A percentile compares a stretch with the other conserved stretches of the same genome.
Conservation (phyloP, 2,329 filamentous ascomycete species). For the Phoma sp. region DNA sequence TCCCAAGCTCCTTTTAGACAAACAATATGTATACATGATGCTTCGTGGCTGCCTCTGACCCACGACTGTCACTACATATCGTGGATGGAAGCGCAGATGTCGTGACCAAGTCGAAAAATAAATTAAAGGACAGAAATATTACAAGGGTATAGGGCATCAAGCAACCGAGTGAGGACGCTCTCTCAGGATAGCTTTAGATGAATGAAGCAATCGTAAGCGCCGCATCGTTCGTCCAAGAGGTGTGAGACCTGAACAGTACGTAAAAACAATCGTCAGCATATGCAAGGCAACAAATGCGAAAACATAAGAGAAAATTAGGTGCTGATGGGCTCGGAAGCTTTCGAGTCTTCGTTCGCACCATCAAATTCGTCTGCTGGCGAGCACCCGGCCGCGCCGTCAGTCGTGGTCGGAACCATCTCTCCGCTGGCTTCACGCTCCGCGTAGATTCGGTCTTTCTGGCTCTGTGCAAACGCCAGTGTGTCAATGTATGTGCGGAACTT, state of each 20-base stretch:
- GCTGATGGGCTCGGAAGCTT: constrained; percentile 34
- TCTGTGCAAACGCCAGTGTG: constrained; percentile 73
- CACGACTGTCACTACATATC: not conserved
- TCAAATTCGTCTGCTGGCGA: constrained; percentile 33
- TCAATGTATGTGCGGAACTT: constrained; percentile 98
- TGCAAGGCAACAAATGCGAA: constrained; percentile 20
- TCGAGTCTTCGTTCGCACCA: constrained; percentile 41
- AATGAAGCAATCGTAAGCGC: constrained; percentile 45
- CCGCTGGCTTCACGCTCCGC: constrained; percentile 43
- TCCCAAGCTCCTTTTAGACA: not conserved
- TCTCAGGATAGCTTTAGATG: constrained; percentile 35
- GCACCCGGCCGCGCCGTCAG: constrained; percentile 18
- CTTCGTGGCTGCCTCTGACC: constrained; percentile 6
- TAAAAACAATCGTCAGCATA: constrained; percentile 36
- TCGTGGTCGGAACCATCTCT: constrained; percentile 21
- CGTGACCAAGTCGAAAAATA: not conserved
- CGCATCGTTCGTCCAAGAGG: constrained; percentile 46
- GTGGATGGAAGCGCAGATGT: not conserved
- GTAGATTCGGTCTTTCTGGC: constrained; percentile 74
- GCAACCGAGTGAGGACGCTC: constrained; percentile 38
- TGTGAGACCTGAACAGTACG: constrained; percentile 39
- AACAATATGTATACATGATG: constrained; percentile 16
- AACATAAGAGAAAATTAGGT: constrained; percentile 19
- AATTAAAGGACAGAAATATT: constrained; percentile 21
- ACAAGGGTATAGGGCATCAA: constrained; percentile 33